Evolutionary conservation across 371 early-diverging fungal species (phyloP), one percentile per base, ranked within the genome.

Genomic region (Basidiobolus meristosporus): DNA sequence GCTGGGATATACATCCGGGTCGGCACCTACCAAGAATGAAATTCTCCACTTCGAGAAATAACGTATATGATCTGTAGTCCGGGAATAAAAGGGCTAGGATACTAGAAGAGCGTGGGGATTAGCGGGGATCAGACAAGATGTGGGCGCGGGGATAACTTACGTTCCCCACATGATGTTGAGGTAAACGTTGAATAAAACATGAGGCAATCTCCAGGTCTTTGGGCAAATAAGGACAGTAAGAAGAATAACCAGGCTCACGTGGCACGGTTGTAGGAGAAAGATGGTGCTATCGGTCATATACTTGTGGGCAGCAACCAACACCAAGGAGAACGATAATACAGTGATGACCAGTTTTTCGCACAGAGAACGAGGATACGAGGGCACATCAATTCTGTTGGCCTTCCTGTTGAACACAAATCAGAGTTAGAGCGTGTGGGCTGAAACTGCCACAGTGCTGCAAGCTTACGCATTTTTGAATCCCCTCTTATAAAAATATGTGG

Each of bases 221-320:
- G 63, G 62, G 35, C 55, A 59, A 16, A 48, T 35, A 53, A 73
- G 46, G 45, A 61, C 60, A 20, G 54, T 23, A 42, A 68, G 59
- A 40, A 74, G 39, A 29, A 70, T 21, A 40, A 65, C 45, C 3
- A 67, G 67, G 21, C 63, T 65, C 62, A 74, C 60, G 45, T 74
- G 74, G 49, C 74, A 74, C 4, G 74, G 74, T 39, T 74, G 74
- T 9, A 71, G 52, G 58, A 74, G n/a, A n/a, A n/a, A n/a, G n/a
- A n/a, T n/a, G n/a, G n/a, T n/a, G n/a, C n/a, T n/a, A n/a, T n/a
- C n/a, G n/a, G n/a, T n/a, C n/a, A n/a, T n/a, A n/a, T n/a, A n/a
- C n/a, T n/a, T n/a, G n/a, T n/a, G n/a, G n/a, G n/a, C n/a, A n/a
- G n/a, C n/a, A n/a, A n/a, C n/a, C n/a, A n/a, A n/a, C n/a, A n/a